Base-by-base conservation (phyloP, 2,329 filamentous ascomycete genomes). In the Colletotrichum eremochloae region DNA sequence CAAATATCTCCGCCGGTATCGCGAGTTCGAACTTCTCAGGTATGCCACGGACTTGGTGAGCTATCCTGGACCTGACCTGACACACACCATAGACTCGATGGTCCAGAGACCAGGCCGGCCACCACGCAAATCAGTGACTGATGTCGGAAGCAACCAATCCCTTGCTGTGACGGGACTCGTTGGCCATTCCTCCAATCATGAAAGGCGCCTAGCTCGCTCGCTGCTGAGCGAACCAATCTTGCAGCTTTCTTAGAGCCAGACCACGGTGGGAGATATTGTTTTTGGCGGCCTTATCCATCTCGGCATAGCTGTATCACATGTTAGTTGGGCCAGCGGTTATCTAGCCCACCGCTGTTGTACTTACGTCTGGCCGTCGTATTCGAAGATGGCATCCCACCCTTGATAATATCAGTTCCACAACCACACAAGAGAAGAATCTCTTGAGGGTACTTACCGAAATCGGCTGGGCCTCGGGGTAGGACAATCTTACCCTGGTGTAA, bases 341-440 rank as follows among this genome's bases (percentile, higher is more conserved):
- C 31, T 33, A 56, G 66, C 40, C 29, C 29, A 11, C 36, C 15
- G 33, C 18, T 14, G 18, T 14, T 44, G 20, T 6, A 82, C 88
- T 79, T 81, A 90, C 85, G 96, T 99, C 83, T 94, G 86, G 53
- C 95, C 95, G 75, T 97, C 89, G 76, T 97, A 96, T 84, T 99
- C 96, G 78, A 99, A 99, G 75, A 97, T 92, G 2, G 96, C 91
- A 81, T 99, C 96, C 96, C 96, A 99, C 57, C 96, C 95, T 97
- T 75, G 12, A 11, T 7, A 29, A 29, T 15, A 48, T 74, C 40
- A 74, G 46, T 53, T 24, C 33, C 29, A 61, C 75, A 75, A 76
- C 40, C 42, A 31, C 40, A 29, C 8, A 29, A 29, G 48, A 7
- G 53, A 15, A 52, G 44, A 12, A 38, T 9, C 18, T 24, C 24